These are phyloP conservation scores for Grifola frondosa DNA, from an alignment of 1,284 basidiomycete species.

Conservation along the genomic window DNA sequence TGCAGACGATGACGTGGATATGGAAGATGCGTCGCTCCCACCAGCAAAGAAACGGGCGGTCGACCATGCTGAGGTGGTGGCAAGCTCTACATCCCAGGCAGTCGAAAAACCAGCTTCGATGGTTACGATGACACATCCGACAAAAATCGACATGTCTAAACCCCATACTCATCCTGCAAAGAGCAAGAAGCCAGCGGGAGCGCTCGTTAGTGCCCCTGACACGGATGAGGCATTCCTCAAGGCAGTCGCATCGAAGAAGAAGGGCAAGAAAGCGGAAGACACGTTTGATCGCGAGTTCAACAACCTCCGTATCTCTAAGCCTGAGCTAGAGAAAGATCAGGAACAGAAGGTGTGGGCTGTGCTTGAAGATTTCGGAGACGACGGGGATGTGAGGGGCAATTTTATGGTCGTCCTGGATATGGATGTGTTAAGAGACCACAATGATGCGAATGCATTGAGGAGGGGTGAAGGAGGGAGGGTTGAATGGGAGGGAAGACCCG, in stretches of 20 bases:
- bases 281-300: constrained; percentile 85
- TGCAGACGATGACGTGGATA: constrained; percentile 37
- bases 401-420: constrained; percentile 84
- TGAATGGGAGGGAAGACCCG: constrained; percentile 60
- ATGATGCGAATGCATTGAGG: constrained; percentile 15
- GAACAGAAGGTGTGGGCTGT: constrained; percentile 60
- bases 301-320: constrained; percentile 73
- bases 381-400: constrained; percentile 68
- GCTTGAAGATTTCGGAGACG: constrained; percentile 73
- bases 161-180: no score
- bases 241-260: constrained; percentile 71
- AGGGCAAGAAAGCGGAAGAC: constrained; percentile 70
- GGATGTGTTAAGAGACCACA: constrained; percentile 46
- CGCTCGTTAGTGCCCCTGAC: constrained; percentile 54
- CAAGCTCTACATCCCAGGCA: constrained; percentile 8
- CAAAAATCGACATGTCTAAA: no score
- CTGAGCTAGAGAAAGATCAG: constrained; percentile 42
- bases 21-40: constrained; percentile 34
- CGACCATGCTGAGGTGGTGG: constrained; percentile 35
- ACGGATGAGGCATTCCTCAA: constrained; percentile 68
- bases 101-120: neutral
- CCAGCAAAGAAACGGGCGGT: constrained; percentile 41
- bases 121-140: no score
- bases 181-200: constrained; percentile 14
- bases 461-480: constrained; percentile 26